Base-by-base conservation (phyloP, 2,329 filamentous ascomycete species). In the Neodidymelliopsis sp. region DNA sequence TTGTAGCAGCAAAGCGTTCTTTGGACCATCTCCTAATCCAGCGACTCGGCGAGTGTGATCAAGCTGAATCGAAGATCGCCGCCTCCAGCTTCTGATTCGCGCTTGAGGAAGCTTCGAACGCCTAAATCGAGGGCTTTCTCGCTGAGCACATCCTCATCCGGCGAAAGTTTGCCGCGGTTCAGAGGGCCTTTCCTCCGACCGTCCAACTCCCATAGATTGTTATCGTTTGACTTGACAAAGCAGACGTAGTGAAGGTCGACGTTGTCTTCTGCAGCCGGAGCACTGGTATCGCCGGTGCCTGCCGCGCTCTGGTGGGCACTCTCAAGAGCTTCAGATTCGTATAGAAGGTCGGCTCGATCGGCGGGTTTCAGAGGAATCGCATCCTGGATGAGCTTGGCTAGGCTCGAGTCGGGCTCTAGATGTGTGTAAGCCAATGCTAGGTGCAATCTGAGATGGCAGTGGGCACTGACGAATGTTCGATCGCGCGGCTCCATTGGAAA, bases 171-270 rank as follows among this genome's bases (percentile, higher is more conserved):
- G 8, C 78, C 78, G 11, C 89, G 78, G 57, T 90, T 83, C 34
- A 93, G 73, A 0, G 90, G 90, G 0, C 90, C 90, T 61, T 87
- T 88, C 37, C 88, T 79, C 16, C 81, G 73, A 1, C 91, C 91
- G 73, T 95, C 90, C 63, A 95, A 73, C 75, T 95, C 91, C 85
- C 89, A 95, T 30, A 95, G 78, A 37, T 75, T 70, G 45, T 87
- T 87, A 70, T 89, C 85, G 40, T 75, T 75, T 2, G 81, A 83
- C 77, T 92, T 94, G 41, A 94, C 89, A 74, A 97, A 99, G 67
- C 90, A 94, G 35, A 97, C 93, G 71, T 96, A 97, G 77, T 99
- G 94, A 62, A 97, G 79, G 68, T 97, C 93, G n/a, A 96, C 81
- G 60, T 88, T 83, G 63, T 90, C 89, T n/a, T 85, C 82, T 7